A percentile compares a stretch with the other conserved stretches of the same genome.
phyloP scores from a whole-genome alignment of 768 basidiomycete species.

The Tricholoma sp. region DNA sequence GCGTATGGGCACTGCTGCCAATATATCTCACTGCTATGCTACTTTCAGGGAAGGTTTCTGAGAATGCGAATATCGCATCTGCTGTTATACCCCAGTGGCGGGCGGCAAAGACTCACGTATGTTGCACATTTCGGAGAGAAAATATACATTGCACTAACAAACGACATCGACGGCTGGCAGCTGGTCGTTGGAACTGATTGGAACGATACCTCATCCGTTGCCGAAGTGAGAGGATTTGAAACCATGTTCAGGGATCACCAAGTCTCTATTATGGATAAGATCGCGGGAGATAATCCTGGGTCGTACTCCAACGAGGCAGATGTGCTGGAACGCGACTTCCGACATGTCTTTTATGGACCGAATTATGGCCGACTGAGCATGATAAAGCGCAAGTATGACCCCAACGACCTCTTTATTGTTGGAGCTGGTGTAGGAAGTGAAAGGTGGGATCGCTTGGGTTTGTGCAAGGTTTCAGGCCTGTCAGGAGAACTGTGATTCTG shows the following conservation, averaged over 20 bases:
- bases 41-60: constrained; percentile 24
- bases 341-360: constrained; percentile 28
- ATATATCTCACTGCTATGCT: not conserved
- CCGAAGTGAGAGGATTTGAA: constrained; percentile 14
- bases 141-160: not conserved
- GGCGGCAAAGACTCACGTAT: constrained; percentile 31
- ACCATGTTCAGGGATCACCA: constrained; percentile 16
- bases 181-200: constrained; percentile 12
- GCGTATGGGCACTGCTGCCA: no score
- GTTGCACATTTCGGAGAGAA: constrained; percentile 1
- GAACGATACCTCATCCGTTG: constrained; percentile 11
- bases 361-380: constrained; percentile 25
- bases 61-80: constrained; percentile 25
- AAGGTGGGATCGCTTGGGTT: not conserved
- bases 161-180: constrained; percentile 1
- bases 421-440: constrained; percentile 1
- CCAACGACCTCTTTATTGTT: constrained; percentile 28
- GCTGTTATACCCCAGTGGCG: constrained; percentile 32
- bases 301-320: constrained; percentile 33
- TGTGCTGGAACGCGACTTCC: constrained; percentile 23
- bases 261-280: constrained; percentile 20
- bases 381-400: constrained; percentile 27
- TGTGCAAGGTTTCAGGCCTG: not conserved
- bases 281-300: constrained; percentile 23
- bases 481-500: no score